Percentiles rank a stretch among this genome's conserved stretches.
phyloP scores from a whole-genome alignment of 495 filamentous ascomycete genomes.

The Neurospora discreta region DNA sequence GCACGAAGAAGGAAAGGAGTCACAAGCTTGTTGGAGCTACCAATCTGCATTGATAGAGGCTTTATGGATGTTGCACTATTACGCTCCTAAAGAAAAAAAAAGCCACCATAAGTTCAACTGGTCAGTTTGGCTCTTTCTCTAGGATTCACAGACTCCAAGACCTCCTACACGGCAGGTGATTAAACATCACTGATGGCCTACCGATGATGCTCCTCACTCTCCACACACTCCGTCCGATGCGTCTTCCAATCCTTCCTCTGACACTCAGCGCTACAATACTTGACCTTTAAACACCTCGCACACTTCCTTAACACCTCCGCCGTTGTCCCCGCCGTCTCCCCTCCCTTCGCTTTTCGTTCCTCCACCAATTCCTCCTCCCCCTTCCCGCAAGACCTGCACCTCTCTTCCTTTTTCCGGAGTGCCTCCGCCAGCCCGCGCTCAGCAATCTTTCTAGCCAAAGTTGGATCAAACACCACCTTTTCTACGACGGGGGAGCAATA shows the following conservation, averaged over 20 bases:
- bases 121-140: no score
- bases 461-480: conserved; percentile 11
- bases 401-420: not conserved
- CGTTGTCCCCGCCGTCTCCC: not conserved
- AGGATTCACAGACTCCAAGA: no score
- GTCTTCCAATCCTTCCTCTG: conserved; percentile 30
- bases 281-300: conserved; percentile 15
- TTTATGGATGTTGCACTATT: no score
- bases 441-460: not conserved
- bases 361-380: conserved; percentile 5
- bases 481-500: conserved; percentile 23
- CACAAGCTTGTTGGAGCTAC: not conserved
- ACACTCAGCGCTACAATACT: conserved; percentile 24
- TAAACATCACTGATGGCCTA: no score
- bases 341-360: not conserved
- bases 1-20: not conserved
- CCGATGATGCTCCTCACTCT: conserved; percentile 1
- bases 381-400: conserved; percentile 20
- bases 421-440: not conserved
- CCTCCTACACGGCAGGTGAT: no score
- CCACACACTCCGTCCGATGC: conserved; percentile 23
- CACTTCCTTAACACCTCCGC: conserved; percentile 16
- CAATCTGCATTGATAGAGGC: not conserved
- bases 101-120: no score
- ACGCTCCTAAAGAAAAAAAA: no score